phyloP scores from a whole-genome alignment of 495 filamentous ascomycete species.

The Talaromyces liani region DNA sequence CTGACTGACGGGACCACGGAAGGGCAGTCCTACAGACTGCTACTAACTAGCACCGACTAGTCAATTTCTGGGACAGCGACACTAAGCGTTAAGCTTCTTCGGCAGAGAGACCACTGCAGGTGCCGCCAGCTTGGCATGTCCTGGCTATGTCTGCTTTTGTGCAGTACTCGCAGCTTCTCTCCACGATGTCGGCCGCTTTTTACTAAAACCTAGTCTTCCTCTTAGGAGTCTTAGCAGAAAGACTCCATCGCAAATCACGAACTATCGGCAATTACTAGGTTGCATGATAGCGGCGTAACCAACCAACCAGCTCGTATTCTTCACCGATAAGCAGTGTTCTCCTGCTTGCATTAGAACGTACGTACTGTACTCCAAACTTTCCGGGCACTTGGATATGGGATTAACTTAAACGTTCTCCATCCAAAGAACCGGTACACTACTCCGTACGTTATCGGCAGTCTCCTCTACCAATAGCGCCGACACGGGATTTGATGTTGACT shows the following conservation, averaged over 20 bases:
- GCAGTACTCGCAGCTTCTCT: neutral
- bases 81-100: neutral
- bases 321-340: neutral
- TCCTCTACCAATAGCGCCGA: neutral
- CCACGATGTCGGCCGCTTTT: too few species aligned
- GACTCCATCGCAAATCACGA: neutral
- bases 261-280: neutral
- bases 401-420: neutral
- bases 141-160: neutral
- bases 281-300: neutral
- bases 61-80: neutral
- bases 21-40: neutral
- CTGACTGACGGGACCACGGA: neutral
- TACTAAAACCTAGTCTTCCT: too few species aligned
- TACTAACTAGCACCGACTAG: neutral
- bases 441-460: neutral
- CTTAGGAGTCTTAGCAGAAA: too few species aligned
- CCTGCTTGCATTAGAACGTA: too few species aligned
- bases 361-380: neutral
- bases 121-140: neutral
- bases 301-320: neutral
- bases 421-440: neutral
- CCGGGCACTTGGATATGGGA: neutral
- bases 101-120: slow-evolving; percentile 2
- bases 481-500: neutral